These are phyloP conservation scores for Pharus latifolius DNA, from an alignment of 176 grass and related monocot species.

Conservation along the genomic window DNA sequence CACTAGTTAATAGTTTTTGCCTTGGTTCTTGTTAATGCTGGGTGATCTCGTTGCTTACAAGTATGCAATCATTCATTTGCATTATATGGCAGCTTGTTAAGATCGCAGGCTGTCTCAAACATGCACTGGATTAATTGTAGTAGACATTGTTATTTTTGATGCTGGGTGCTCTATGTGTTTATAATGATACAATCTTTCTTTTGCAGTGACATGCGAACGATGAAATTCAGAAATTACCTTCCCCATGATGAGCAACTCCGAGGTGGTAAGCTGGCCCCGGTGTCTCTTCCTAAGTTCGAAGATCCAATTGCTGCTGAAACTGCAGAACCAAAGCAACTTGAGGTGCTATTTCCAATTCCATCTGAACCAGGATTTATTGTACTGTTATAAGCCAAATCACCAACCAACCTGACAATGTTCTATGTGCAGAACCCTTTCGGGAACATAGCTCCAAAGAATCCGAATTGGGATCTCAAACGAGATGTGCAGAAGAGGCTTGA, in stretches of 20 bases:
- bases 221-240: conserved; percentile 99
- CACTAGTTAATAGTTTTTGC: background rate
- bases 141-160: background rate
- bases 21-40: background rate
- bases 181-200: background rate
- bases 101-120: background rate
- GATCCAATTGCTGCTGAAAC: conserved; percentile 58
- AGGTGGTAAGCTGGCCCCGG: conserved; percentile 64
- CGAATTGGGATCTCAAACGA: conserved; percentile 87
- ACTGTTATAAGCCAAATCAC: background rate
- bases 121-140: background rate
- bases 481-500: conserved; percentile 87
- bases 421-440: conserved; percentile 62
- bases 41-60: background rate
- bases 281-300: conserved; percentile 76
- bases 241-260: conserved; percentile 89
- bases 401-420: background rate
- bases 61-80: background rate
- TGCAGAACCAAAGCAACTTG: conserved; percentile 39
- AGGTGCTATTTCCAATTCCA: conserved; percentile 29
- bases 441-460: conserved; percentile 97
- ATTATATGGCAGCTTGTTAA: background rate
- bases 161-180: background rate
- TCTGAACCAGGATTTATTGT: background rate
- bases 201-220: conserved; percentile 33